phyloP scores from a whole-genome alignment of 106 monocot species.

The Dactylorhiza incarnata region DNA sequence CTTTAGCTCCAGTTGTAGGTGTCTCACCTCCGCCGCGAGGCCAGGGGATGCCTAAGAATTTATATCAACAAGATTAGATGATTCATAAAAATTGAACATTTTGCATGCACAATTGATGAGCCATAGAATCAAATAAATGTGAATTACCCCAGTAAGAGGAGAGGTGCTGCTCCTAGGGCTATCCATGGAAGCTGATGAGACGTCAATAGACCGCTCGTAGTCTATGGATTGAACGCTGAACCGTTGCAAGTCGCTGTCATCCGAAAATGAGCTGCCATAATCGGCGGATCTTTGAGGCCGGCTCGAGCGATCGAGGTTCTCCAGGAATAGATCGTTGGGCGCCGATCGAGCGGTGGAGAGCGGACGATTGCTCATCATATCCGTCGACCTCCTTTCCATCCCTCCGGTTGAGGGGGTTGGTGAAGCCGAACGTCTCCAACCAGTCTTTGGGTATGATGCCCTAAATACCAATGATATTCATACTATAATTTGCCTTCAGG shows the following conservation, averaged over 20 bases:
- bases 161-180: slow-evolving; percentile 1
- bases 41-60: slow-evolving; percentile 27
- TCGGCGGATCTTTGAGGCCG: slow-evolving; percentile 16
- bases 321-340: slow-evolving; percentile 17
- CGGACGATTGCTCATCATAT: slow-evolving; percentile 22
- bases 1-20: slow-evolving; percentile 70
- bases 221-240: slow-evolving; percentile 28
- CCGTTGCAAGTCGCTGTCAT: slow-evolving; percentile 31
- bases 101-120: too few species aligned
- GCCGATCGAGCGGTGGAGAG: slow-evolving; percentile 9
- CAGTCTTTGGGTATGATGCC: not conserved
- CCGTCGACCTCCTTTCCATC: slow-evolving; percentile 33
- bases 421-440: slow-evolving; percentile 18
- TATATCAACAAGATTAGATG: not conserved
- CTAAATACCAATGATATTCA: too few species aligned
- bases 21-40: slow-evolving; percentile 70
- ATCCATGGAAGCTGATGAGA: slow-evolving; percentile 10
- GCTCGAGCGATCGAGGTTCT: slow-evolving; percentile 16
- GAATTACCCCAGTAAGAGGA: slow-evolving; percentile 20
- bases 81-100: not conserved
- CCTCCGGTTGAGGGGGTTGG: slow-evolving; percentile 7
- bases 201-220: slow-evolving; percentile 26
- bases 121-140: not conserved
- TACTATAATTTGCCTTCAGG: too few species aligned
- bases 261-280: slow-evolving; percentile 24